A percentile compares a stretch with the other conserved stretches of the same genome.
Conservation (phyloP, 2,329 filamentous ascomycete species). For the Rutstroemia sp. region DNA sequence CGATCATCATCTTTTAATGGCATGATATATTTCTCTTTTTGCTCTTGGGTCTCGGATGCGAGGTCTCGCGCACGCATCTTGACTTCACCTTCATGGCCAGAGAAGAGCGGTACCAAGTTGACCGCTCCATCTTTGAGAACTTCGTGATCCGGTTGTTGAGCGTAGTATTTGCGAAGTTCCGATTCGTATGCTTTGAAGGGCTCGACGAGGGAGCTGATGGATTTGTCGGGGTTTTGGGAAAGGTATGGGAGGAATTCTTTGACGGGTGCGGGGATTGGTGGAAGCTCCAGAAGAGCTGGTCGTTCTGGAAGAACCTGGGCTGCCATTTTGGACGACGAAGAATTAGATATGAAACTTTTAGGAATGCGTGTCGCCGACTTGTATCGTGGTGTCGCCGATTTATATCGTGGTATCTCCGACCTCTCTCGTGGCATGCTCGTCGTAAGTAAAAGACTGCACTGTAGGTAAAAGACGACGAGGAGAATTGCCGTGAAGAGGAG, state of each 20-base stretch:
- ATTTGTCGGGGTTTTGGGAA: constrained; percentile 42
- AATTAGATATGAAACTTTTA: background rate
- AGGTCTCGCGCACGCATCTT: constrained; percentile 56
- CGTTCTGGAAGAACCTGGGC: background rate
- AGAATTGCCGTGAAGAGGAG: no score
- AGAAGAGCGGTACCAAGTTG: constrained; percentile 62
- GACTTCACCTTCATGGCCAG: constrained; percentile 45
- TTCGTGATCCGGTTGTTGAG: constrained; percentile 57
- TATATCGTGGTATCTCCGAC: background rate
- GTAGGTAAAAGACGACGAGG: no score
- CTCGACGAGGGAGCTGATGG: constrained; percentile 50
- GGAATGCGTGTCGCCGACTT: background rate
- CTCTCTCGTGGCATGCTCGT: no score
- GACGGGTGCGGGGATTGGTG: constrained; percentile 20
- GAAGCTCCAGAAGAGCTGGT: constrained; percentile 18
- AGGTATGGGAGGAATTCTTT: constrained; percentile 40
- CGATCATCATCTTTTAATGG: constrained; percentile 53
- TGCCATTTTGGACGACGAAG: background rate
- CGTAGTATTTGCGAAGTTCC: constrained; percentile 58
- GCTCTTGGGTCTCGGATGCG: constrained; percentile 47
- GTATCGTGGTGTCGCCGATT: background rate
- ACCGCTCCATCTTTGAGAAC: constrained; percentile 47
- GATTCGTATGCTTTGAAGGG: constrained; percentile 64
- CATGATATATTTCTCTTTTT: constrained; percentile 65
- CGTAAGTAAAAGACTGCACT: no score